Base-by-base conservation (phyloP, 129 eudicot genomes). In the Glebionis coronaria region DNA sequence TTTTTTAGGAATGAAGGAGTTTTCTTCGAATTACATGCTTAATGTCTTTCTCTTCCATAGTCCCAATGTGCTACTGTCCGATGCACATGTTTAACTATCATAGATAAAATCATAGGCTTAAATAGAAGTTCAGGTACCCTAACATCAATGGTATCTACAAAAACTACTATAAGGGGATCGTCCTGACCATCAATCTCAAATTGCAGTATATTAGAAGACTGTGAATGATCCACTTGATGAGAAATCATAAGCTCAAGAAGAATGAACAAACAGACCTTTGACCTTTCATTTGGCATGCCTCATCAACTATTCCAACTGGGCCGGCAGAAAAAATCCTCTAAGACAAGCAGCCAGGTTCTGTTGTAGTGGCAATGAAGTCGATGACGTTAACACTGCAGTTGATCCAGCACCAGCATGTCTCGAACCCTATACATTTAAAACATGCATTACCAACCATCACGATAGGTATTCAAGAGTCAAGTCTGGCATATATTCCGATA, bases 181-280 rank as follows among this genome's bases (percentile, higher is more conserved):
- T 81, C 87, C 45, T 84, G 93, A 54, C 56, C 73, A 69, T 76
- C 92, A 60, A 75, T 83, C 69, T 87, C 89, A 69, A 76, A 90
- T 44, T 81, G 90, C 56, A 90, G 62, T 78, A 83, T 65, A 54
- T 82, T 76, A 38, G 97, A 73, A 53, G 93, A 65, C 45, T 84
- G 97, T 55, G 95, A 84, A 8, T 44, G 85, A 13, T n/a, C 77
- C 72, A 61, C 80, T 82, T 20, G 98, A 69, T 27, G 99, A 83
- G 59, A 72, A 80, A 67, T 89, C 97, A 78, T 74, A 89, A 74
- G 95, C 79, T 9, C 28, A 61, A 74, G 96, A 80, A 73, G 97
- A 60, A 54, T 82, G 85, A 61, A 81, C 87, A 73, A 76, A 87
- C 47, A 80, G 80, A 78, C 90, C n/a, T n/a, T n/a, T n/a, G n/a